Percentiles rank a stretch among this genome's conserved stretches.
phyloP scores from a whole-genome alignment of 2,329 filamentous ascomycete genomes.

The Scytalidium lignicola region DNA sequence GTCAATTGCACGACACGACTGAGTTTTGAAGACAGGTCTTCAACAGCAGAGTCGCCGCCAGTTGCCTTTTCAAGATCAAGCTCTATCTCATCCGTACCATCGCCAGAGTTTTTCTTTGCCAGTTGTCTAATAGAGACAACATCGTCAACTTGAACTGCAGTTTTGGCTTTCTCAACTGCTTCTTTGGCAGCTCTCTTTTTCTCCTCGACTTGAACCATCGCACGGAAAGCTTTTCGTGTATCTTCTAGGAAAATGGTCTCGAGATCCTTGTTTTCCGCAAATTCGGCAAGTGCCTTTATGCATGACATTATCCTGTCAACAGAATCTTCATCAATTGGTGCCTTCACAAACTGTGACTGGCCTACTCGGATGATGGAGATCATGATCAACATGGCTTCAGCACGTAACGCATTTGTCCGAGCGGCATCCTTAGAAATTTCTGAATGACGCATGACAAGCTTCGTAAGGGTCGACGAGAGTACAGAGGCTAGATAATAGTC shows the following conservation, averaged over 20 bases:
- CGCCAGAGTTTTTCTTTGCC: slow-evolving; percentile 79
- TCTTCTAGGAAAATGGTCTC: slow-evolving; percentile 92
- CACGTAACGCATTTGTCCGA: slow-evolving; percentile 87
- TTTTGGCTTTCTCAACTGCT: slow-evolving; percentile 87
- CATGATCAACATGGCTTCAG: slow-evolving; percentile 99
- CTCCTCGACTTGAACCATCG: slow-evolving; percentile 96
- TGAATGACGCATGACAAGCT: slow-evolving; percentile 94
- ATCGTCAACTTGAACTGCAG: slow-evolving; percentile 91
- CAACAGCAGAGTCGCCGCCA: slow-evolving; percentile 76
- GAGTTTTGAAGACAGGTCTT: slow-evolving; percentile 89
- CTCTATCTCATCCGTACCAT: slow-evolving; percentile 81
- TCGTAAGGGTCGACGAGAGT: slow-evolving; percentile 91
- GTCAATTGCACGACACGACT: slow-evolving; percentile 95
- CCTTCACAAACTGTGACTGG: slow-evolving; percentile 98
- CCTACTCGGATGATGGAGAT: slow-evolving; percentile 97
- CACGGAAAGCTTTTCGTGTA: slow-evolving; percentile 89
- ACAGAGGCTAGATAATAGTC: slow-evolving; percentile 96
- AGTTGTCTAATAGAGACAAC: slow-evolving; percentile 89
- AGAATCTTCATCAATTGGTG: slow-evolving; percentile 94
- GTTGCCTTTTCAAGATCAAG: slow-evolving; percentile 90
- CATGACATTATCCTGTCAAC: slow-evolving; percentile 99
- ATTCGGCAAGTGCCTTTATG: slow-evolving; percentile 86
- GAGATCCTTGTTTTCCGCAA: slow-evolving; percentile 81
- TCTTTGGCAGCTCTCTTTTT: slow-evolving; percentile 96
- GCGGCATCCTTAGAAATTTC: slow-evolving; percentile 83